Percentiles rank a stretch among this genome's conserved stretches.
These are phyloP conservation scores for Eucalyptus marginata DNA, from an alignment of 345 rosid genomes.

Conservation along the genomic window DNA sequence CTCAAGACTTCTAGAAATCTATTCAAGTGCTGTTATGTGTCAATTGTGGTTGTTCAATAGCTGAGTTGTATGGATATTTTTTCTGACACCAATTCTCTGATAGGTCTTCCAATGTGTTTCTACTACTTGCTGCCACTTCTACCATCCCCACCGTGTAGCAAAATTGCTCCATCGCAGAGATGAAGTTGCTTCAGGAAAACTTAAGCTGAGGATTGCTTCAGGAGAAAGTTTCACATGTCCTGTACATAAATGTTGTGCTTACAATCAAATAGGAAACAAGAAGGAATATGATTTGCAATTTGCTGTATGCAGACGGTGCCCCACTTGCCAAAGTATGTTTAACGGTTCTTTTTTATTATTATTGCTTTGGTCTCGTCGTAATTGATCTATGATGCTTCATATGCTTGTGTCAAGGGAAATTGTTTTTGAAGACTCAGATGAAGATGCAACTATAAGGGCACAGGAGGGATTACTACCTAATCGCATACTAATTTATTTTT, in stretches of 20 bases:
- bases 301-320: too few relatives aligned
- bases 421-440: slow-evolving; percentile 37
- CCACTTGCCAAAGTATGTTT: slow-evolving; percentile 52
- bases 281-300: too few relatives aligned
- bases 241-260: slow-evolving; percentile 65
- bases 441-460: slow-evolving; percentile 46
- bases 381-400: background rate
- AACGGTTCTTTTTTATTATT: background rate
- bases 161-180: slow-evolving; percentile 32
- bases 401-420: slow-evolving; percentile 36
- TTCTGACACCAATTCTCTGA: background rate
- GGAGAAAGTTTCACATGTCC: slow-evolving; percentile 76
- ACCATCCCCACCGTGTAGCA: slow-evolving; percentile 75
- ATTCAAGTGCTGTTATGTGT: background rate
- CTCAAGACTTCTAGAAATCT: background rate
- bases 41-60: background rate
- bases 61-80: background rate
- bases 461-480: slow-evolving; percentile 66
- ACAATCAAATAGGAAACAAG: slow-evolving; percentile 50
- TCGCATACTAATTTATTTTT: slow-evolving; percentile 76
- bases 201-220: slow-evolving; percentile 34
- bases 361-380: background rate
- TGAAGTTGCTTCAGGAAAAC: slow-evolving; percentile 41
- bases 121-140: slow-evolving; percentile 84
- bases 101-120: slow-evolving; percentile 77